phyloP scores from a whole-genome alignment of 805 yeast species.

The Saturnispora sekii region DNA sequence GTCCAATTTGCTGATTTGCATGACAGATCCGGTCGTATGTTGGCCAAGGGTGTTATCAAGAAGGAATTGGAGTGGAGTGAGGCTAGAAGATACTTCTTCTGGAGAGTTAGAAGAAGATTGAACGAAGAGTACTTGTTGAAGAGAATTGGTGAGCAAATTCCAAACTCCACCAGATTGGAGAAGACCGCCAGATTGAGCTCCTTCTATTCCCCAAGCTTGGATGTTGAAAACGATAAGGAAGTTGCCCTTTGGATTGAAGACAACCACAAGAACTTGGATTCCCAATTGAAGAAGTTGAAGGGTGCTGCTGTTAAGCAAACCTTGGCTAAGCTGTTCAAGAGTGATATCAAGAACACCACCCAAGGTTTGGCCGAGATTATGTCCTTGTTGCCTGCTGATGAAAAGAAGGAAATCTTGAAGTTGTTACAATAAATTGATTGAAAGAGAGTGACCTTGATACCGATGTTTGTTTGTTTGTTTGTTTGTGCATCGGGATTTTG shows the following conservation, averaged over 20 bases:
- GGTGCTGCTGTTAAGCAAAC: slow-evolving; percentile 57
- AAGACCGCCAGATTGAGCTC: slow-evolving; percentile 79
- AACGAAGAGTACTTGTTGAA: slow-evolving; percentile 82
- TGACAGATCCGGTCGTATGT: slow-evolving; percentile 96
- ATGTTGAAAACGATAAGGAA: slow-evolving; percentile 60
- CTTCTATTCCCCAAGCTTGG: slow-evolving; percentile 68
- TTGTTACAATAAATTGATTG: slow-evolving; percentile 17
- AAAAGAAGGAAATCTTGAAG: slow-evolving; percentile 35
- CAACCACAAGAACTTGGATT: slow-evolving; percentile 54
- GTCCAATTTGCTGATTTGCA: slow-evolving; percentile 97
- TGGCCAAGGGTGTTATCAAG: slow-evolving; percentile 84
- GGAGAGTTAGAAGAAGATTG: slow-evolving; percentile 95
- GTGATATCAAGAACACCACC: slow-evolving; percentile 42
- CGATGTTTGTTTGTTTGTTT: slow-evolving; percentile 7
- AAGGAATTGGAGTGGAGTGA: slow-evolving; percentile 79
- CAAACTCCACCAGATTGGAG: slow-evolving; percentile 60
- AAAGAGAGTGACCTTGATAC: background rate
- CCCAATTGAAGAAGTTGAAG: slow-evolving; percentile 53
- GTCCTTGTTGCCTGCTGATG: slow-evolving; percentile 43
- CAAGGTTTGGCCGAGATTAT: slow-evolving; percentile 47
- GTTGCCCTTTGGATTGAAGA: slow-evolving; percentile 83
- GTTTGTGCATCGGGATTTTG: slow-evolving; percentile 10
- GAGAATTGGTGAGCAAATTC: slow-evolving; percentile 56
- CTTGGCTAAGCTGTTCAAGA: slow-evolving; percentile 49
- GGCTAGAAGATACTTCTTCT: slow-evolving; percentile 94